Percentiles rank a stretch among this genome's conserved stretches.
Conservation (phyloP, 148 eudicot species). For the Nyssa sinensis region DNA sequence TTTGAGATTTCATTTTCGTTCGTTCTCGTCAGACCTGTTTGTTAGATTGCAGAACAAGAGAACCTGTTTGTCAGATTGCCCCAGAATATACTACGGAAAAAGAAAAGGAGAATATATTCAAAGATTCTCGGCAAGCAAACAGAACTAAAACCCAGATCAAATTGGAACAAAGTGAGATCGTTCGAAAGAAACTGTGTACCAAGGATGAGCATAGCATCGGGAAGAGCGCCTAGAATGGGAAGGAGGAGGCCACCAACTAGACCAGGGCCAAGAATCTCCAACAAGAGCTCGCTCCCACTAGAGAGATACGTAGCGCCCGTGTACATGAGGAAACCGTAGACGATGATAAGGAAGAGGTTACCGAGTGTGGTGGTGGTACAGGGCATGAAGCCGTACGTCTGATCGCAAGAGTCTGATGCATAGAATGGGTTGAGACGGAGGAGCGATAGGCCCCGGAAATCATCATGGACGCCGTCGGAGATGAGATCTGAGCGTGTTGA, state of each 20-base stretch:
- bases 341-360: slow-evolving; percentile 45
- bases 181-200: slow-evolving; percentile 22
- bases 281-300: slow-evolving; percentile 48
- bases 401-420: slow-evolving; percentile 37
- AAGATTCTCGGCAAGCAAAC: background rate
- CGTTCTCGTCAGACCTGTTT: background rate
- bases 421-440: slow-evolving; percentile 10
- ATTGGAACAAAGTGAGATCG: background rate
- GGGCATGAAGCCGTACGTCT: slow-evolving; percentile 58
- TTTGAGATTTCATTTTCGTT: too few species aligned
- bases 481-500: slow-evolving; percentile 34
- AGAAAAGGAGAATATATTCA: background rate
- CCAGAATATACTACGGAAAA: too few species aligned
- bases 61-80: too few species aligned
- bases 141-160: background rate
- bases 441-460: background rate
- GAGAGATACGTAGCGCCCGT: slow-evolving; percentile 47
- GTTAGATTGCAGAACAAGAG: too few species aligned
- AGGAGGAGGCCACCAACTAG: slow-evolving; percentile 45
- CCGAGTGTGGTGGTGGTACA: slow-evolving; percentile 53
- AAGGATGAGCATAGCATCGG: slow-evolving; percentile 49
- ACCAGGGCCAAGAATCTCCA: slow-evolving; percentile 52
- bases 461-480: slow-evolving; percentile 36
- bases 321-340: slow-evolving; percentile 62
- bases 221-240: slow-evolving; percentile 45